Evolutionary conservation across 768 basidiomycete genomes (phyloP), one percentile per base, ranked within the genome.

Genomic region (Suillus subaureus): DNA sequence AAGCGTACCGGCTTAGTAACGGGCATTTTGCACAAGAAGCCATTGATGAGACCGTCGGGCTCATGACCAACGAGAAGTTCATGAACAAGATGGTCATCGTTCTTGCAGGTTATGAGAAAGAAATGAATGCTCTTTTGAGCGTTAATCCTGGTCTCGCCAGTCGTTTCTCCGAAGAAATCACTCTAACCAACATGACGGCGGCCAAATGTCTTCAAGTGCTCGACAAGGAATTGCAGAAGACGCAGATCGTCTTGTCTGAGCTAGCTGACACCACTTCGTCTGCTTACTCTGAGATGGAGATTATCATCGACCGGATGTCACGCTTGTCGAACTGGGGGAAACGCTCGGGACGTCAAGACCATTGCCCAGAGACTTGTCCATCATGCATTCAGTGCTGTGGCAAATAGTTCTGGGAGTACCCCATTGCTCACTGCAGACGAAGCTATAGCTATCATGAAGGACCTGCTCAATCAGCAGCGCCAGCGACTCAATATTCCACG

Each of bases 1-100:
- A 91, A 67, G 90, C 90, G 0, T 91, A 91, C 69, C 79, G 89
- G 31, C 79, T 91, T 15, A 73, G 80, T 9, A 80, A 88, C 56
- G 89, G 89, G 0, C 84, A 79, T 0, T 91, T 89, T 67, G 87
- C 89, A 1, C 81, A 88, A 71, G 90, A 91, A 72, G 90, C 90
- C 8, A 82, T 89, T 37, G 90, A 91, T 72, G 90, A 91, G 68
- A 72, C 91, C 33, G 90, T 91, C 11, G 84, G 83, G 8, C 72
- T 87, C 1, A 78, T 91, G 65, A 91, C 90, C 0, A 79, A 87
- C 51, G 83, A 86, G 2, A 77, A 74, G 49, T 91, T 83, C 77
- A 81, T 81, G 67, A 78, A 80, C 23, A 89, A 89, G 69, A 73
- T 91, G 35, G 79, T 91, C 39, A 84, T 91, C 64, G 85, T 91